A percentile compares a stretch with the other conserved stretches of the same genome.
Evolutionary conservation across 139 green algal species (phyloP).

Genomic region (Marvania coccoides): DNA sequence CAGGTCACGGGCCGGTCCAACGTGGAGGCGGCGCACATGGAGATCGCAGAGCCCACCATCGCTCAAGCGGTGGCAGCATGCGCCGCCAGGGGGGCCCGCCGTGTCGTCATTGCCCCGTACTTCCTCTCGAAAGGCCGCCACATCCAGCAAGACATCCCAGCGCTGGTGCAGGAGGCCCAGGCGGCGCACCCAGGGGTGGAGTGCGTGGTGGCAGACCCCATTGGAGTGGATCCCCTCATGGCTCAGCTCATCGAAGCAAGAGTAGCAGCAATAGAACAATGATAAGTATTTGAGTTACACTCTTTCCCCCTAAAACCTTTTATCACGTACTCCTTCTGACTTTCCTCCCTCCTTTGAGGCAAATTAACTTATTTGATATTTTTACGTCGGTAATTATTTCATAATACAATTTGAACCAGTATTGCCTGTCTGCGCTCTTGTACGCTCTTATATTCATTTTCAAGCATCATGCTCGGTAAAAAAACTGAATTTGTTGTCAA

Average conservation of each 20-base stretch:
- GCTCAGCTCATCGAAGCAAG: conserved; percentile 59
- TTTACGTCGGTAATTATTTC: no score
- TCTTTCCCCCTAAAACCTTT: no score
- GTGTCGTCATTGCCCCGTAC: conserved; percentile 77
- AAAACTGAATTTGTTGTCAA: no score
- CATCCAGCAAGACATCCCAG: conserved; percentile 80
- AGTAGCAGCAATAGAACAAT: conserved; percentile 36
- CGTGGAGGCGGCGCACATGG: conserved; percentile 85
- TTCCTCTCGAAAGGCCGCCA: conserved; percentile 78
- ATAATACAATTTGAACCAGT: no score
- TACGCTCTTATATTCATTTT: no score
- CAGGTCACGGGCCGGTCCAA: conserved; percentile 30
- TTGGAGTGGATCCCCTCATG: conserved; percentile 67
- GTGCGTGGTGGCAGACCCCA: conserved; percentile 66
- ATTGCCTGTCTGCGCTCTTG: no score
- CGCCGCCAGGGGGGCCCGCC: conserved; percentile 27
- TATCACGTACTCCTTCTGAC: no score
- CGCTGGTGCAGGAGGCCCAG: conserved; percentile 56
- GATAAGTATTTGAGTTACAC: no score
- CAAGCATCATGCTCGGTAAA: no score
- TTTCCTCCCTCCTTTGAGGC: no score
- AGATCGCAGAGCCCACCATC: conserved; percentile 78
- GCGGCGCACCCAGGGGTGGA: conserved; percentile 36
- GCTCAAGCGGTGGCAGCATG: conserved; percentile 53
- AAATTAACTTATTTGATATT: no score